Evolutionary conservation across 2,329 filamentous ascomycete genomes (phyloP), one percentile per base, ranked within the genome.

Genomic region (Aspergillus sp.): DNA sequence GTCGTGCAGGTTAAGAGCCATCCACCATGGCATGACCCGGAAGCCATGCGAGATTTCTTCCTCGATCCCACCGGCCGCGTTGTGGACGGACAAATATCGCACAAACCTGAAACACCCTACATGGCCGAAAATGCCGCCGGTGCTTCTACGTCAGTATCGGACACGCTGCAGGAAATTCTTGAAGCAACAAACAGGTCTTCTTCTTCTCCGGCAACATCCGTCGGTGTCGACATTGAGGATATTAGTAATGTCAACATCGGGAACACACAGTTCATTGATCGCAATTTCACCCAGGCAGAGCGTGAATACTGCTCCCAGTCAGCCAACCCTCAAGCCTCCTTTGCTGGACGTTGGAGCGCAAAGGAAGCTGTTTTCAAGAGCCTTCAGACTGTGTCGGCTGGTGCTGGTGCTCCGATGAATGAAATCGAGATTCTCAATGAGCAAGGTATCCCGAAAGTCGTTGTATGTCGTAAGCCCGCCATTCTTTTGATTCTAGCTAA

Each of bases 211-310:
- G 17, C 44, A 21, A 40, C 52, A 11, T 50, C 52, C 3, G 21
- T 65, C 8, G 63, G 63, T 1, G 60, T 65, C 7, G 62, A 65
- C 31, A 41, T 62, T 3, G 95, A 98, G 79, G 89, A 90, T 62
- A 87, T 99, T 50, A 80, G 86, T 40, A 87, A 90, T 39, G 86
- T 99, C 78, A 96, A 96, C 78, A 90, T 96, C 62, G 87, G 91
- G 44, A 98, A 97, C 68, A 89, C 93, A 39, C 96, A 90, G 0
- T 99, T 99, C 71, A 77, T 99, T 44, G 86, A 93, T 77, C 90
- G 95, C 67, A 99, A 99, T 80, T 99, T 98, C 77, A 98, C 95
- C 0, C 76, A 81, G 14, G 79, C 82, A 44, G 95, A 99, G 79
- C 89, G 91, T 66, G 83, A 84, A 23, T 97, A 98, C 81, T 99